Evolutionary conservation across 768 basidiomycete species (phyloP).

Genomic region (Amanita rimosa): DNA sequence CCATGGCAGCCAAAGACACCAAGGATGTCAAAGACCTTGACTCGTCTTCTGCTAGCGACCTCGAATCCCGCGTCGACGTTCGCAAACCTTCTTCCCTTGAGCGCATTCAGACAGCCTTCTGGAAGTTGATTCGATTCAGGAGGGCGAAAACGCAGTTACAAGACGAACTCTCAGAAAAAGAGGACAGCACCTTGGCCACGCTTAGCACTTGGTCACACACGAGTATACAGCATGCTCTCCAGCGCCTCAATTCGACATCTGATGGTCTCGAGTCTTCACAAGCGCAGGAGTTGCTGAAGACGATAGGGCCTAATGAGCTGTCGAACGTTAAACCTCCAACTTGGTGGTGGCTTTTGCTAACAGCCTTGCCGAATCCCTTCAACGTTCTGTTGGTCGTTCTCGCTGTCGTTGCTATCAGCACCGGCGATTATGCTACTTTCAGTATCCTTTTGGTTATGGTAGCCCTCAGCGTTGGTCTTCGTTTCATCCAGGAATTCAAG

Average conservation of each 20-base stretch:
- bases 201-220: background rate
- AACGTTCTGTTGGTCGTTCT: constrained; percentile 20
- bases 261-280: background rate
- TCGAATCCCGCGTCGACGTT: background rate
- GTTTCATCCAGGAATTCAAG: constrained; percentile 19
- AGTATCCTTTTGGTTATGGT: constrained; percentile 24
- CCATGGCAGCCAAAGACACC: too few species aligned
- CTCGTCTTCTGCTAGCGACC: background rate
- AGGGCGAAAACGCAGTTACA: too few species aligned
- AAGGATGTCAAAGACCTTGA: background rate
- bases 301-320: constrained; percentile 17
- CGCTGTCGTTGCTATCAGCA: constrained; percentile 19
- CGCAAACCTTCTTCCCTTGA: background rate
- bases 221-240: background rate
- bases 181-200: background rate
- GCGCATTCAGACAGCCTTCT: background rate
- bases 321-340: constrained; percentile 20
- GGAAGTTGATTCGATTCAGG: too few species aligned
- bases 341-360: constrained; percentile 16
- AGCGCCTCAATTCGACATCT: background rate
- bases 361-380: constrained; percentile 23
- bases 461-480: constrained; percentile 20
- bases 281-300: constrained; percentile 7
- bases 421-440: constrained; percentile 20
- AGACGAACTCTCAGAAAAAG: background rate